Evolutionary conservation across 495 filamentous ascomycete species (phyloP).

Genomic region (Penicillium simplicissimum): DNA sequence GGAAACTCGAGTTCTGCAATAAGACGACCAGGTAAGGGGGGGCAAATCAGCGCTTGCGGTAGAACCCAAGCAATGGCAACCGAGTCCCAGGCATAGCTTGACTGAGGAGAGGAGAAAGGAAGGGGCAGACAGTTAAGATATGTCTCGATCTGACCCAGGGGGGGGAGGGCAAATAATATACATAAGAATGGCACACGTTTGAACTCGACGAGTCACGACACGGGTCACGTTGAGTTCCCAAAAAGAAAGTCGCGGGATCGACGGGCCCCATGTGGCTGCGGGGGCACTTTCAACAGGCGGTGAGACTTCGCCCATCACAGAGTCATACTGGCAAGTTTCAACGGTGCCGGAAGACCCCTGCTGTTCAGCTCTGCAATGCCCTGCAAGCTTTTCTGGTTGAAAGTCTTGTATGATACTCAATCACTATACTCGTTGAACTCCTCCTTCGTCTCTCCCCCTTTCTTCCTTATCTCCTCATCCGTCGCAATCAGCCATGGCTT

Average conservation of each 20-base stretch:
- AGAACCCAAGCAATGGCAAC: conserved; percentile 20
- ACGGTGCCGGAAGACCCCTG: not conserved
- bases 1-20: not conserved
- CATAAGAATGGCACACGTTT: not conserved
- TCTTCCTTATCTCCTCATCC: not conserved
- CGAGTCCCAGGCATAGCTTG: conserved; percentile 23
- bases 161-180: not conserved
- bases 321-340: not conserved
- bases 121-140: conserved; percentile 2
- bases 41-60: conserved; percentile 24
- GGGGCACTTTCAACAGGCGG: not conserved
- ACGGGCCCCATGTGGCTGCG: not conserved
- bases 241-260: conserved; percentile 3
- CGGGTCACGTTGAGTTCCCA: not conserved
- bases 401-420: not conserved
- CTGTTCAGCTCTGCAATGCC: not conserved
- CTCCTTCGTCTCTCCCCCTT: not conserved
- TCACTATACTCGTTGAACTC: not conserved
- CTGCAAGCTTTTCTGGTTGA: not conserved
- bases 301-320: not conserved
- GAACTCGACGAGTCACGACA: not conserved
- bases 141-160: not conserved
- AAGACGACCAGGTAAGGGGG: not conserved
- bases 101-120: not conserved
- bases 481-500: not conserved